phyloP scores from a whole-genome alignment of 2,329 filamentous ascomycete genomes.

The Apiospora koreana region DNA sequence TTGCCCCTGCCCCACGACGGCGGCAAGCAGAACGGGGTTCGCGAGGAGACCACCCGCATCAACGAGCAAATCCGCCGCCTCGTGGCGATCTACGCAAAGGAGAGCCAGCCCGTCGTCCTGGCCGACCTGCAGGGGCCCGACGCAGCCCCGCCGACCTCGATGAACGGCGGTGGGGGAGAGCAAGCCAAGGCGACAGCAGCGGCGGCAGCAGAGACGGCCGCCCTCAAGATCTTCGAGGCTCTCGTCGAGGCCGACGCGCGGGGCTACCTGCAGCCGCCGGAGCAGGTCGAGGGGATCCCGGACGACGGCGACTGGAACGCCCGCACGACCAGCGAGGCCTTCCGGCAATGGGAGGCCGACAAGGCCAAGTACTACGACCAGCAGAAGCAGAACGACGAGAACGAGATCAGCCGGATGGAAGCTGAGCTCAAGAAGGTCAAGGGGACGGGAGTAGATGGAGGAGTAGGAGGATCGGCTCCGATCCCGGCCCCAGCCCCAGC shows the following conservation, averaged over 20 bases:
- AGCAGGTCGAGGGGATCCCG: conserved; percentile 29
- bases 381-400: conserved; percentile 23
- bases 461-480: not conserved
- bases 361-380: conserved; percentile 30
- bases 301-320: conserved; percentile 32
- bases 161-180: not conserved
- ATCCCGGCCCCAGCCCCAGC: too few species aligned
- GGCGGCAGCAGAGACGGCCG: conserved; percentile 12
- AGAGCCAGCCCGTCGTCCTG: conserved; percentile 32
- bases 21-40: conserved; percentile 30
- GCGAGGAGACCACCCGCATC: conserved; percentile 31
- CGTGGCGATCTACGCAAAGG: conserved; percentile 29
- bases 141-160: conserved; percentile 19
- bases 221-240: conserved; percentile 33
- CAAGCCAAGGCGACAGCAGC: not conserved
- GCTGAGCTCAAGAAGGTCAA: conserved; percentile 25
- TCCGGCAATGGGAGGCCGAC: conserved; percentile 24
- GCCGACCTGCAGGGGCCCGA: conserved; percentile 35
- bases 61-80: conserved; percentile 34
- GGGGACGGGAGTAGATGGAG: not conserved
- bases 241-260: conserved; percentile 33
- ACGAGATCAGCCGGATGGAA: conserved; percentile 30
- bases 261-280: conserved; percentile 31
- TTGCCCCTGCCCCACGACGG: conserved; percentile 31
- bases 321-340: conserved; percentile 26